phyloP scores from a whole-genome alignment of 2,329 filamentous ascomycete species.

The Fusarium equiseti region DNA sequence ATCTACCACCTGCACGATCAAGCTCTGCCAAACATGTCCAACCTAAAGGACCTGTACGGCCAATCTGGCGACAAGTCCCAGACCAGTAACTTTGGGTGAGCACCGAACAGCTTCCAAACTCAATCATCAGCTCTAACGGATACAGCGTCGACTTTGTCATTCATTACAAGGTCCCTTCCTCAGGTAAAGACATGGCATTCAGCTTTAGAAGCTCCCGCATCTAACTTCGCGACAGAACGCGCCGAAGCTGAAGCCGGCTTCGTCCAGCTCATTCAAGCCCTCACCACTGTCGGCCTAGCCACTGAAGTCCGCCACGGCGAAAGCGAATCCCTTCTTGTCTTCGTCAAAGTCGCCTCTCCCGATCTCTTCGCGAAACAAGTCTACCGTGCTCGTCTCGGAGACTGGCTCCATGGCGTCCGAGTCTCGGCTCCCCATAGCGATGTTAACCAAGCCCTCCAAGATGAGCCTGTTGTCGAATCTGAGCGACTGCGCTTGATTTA shows the following conservation, averaged over 20 bases:
- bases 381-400: constrained; percentile 87
- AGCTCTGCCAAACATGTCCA: constrained; percentile 49
- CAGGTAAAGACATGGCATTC: constrained; percentile 61
- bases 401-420: constrained; percentile 93
- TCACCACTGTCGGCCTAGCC: constrained; percentile 83
- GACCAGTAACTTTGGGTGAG: constrained; percentile 58
- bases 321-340: constrained; percentile 81
- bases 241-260: constrained; percentile 79
- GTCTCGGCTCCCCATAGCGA: constrained; percentile 81
- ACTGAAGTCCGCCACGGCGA: constrained; percentile 89
- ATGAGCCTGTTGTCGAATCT: constrained; percentile 85
- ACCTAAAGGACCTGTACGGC: constrained; percentile 50
- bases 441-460: constrained; percentile 73
- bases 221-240: constrained; percentile 64
- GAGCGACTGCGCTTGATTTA: constrained; percentile 91
- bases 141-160: constrained; percentile 88
- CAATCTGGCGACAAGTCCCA: constrained; percentile 46
- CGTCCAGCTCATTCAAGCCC: constrained; percentile 78
- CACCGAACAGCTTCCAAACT: neutral
- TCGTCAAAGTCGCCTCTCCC: constrained; percentile 82
- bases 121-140: constrained; percentile 24
- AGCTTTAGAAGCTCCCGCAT: neutral
- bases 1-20: constrained; percentile 14
- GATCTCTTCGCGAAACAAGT: constrained; percentile 82
- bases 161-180: constrained; percentile 77